These are phyloP conservation scores for Tinospora cordifolia DNA, from an alignment of 164 flowering plant species.

Conservation along the genomic window DNA sequence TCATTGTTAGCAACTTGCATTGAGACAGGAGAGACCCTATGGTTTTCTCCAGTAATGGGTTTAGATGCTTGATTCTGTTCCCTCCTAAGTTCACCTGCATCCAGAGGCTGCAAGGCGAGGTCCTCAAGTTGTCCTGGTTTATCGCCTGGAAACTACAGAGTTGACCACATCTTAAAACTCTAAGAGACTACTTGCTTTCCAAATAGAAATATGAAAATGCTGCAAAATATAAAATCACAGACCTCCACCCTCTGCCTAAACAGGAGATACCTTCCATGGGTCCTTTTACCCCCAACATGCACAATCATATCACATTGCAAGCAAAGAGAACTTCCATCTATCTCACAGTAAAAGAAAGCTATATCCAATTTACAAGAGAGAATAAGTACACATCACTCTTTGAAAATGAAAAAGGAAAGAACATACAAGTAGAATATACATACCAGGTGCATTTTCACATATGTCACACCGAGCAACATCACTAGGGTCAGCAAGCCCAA, in stretches of 20 bases:
- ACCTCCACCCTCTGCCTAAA: slow-evolving; percentile 92
- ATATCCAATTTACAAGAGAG: slow-evolving; percentile 18
- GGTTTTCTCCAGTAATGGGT: slow-evolving; percentile 32
- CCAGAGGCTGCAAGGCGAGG: slow-evolving; percentile 30
- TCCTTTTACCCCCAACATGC: slow-evolving; percentile 96
- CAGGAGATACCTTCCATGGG: slow-evolving; percentile 80
- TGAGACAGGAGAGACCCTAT: slow-evolving; percentile 31
- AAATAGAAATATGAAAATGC: slow-evolving; percentile 4
- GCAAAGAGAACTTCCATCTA: slow-evolving; percentile 56
- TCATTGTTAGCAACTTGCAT: slow-evolving; percentile 25
- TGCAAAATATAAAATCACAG: slow-evolving; percentile 21
- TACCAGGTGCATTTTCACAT: slow-evolving; percentile 80
- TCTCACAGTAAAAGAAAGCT: slow-evolving; percentile 63
- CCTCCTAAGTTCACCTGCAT: slow-evolving; percentile 32
- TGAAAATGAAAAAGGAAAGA: neutral
- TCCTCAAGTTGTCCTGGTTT: slow-evolving; percentile 45
- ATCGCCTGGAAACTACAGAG: slow-evolving; percentile 80
- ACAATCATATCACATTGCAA: slow-evolving; percentile 81
- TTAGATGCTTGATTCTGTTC: slow-evolving; percentile 32
- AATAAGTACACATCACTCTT: neutral
- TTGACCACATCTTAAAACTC: slow-evolving; percentile 2
- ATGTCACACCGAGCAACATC: slow-evolving; percentile 86
- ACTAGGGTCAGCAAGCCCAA: slow-evolving; percentile 76
- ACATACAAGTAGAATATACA: neutral
- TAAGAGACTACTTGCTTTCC: neutral